Percentiles rank a stretch among this genome's conserved stretches.
These are phyloP conservation scores for Circinella umbellata DNA, from an alignment of 371 early-diverging fungal species.

Conservation along the genomic window DNA sequence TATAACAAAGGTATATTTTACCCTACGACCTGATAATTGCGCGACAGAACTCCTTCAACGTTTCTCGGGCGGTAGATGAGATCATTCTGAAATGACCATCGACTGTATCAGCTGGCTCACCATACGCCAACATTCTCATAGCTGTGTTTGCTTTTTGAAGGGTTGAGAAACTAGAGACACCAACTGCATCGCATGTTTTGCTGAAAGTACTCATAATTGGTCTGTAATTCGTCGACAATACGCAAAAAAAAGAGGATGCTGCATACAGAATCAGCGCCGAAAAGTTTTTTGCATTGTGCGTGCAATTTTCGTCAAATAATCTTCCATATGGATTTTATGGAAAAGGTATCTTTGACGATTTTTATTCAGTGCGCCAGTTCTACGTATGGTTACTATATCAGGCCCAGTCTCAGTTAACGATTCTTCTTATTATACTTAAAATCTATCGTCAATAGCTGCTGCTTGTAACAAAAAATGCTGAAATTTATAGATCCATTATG, in stretches of 20 bases:
- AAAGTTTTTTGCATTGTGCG: too few species aligned
- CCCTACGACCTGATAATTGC: not conserved
- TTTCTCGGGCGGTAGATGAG: not conserved
- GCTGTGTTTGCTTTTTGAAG: not conserved
- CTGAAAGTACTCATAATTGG: not conserved
- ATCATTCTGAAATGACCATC: not conserved
- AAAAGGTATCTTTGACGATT: not conserved
- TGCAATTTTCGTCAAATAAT: not conserved
- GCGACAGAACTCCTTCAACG: not conserved
- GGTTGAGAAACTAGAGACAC: not conserved
- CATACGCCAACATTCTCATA: slow-evolving; percentile 7
- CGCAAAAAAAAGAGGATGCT: not conserved
- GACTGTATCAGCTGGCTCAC: not conserved
- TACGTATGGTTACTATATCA: too few species aligned
- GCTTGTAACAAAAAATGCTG: too few species aligned
- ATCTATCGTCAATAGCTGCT: too few species aligned
- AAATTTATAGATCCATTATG: too few species aligned
- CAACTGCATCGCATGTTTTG: not conserved
- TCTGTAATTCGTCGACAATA: not conserved
- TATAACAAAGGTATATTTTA: not conserved
- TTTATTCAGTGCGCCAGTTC: not conserved
- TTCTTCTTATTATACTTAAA: too few species aligned
- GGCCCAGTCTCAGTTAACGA: too few species aligned
- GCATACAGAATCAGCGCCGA: not conserved
- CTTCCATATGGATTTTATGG: not conserved